Evolutionary conservation across 208 protist genomes (phyloP).

Genomic region (Crithidia acanthocephali): DNA sequence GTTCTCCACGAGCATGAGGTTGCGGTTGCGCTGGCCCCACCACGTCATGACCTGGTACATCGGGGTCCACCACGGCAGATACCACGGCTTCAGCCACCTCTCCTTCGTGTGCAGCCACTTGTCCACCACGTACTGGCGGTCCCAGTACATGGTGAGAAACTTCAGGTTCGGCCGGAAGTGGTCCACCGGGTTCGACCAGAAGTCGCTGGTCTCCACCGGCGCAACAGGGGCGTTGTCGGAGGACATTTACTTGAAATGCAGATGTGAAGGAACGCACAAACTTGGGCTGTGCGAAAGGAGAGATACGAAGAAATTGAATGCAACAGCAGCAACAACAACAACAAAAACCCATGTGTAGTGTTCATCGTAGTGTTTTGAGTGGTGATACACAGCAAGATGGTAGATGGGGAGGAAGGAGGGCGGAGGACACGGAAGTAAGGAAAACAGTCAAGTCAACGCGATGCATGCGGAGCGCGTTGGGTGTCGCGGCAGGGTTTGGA

Average conservation of each 20-base stretch:
- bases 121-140: slow-evolving; percentile 84
- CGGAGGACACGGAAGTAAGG: no score
- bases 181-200: slow-evolving; percentile 91
- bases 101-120: slow-evolving; percentile 82
- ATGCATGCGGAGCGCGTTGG: no score
- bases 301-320: no score
- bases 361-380: no score
- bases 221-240: slow-evolving; percentile 30
- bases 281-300: not conserved
- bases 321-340: no score
- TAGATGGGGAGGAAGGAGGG: no score
- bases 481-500: no score
- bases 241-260: slow-evolving; percentile 33
- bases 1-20: slow-evolving; percentile 92
- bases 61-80: slow-evolving; percentile 89
- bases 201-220: slow-evolving; percentile 51
- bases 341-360: no score
- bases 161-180: slow-evolving; percentile 92
- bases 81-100: slow-evolving; percentile 80
- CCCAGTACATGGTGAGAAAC: slow-evolving; percentile 86
- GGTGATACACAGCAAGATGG: no score
- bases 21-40: slow-evolving; percentile 89
- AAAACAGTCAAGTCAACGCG: no score
- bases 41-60: slow-evolving; percentile 84
- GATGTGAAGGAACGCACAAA: not conserved